A percentile compares a stretch with the other conserved stretches of the same genome.
Evolutionary conservation across 139 green algal species (phyloP).

Genomic region (Asterochloris sp.): DNA sequence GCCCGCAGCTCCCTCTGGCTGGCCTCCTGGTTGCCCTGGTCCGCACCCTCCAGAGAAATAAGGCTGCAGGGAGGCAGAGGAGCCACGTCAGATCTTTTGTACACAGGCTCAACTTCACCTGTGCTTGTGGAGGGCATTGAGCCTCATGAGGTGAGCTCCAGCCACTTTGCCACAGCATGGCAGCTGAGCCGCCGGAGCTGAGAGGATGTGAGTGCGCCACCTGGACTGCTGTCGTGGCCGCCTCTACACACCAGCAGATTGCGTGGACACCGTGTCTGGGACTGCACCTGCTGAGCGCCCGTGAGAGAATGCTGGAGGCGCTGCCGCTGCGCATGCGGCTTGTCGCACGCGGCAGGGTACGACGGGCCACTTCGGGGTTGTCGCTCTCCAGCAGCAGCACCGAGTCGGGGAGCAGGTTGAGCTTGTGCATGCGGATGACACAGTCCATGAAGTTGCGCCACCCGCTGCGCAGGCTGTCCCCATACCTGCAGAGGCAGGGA

Average conservation of each 20-base stretch:
- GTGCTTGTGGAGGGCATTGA: not conserved
- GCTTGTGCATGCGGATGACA: constrained; percentile 75
- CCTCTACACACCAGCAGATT: too few species aligned
- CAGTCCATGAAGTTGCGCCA: constrained; percentile 88
- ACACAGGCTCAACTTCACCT: not conserved
- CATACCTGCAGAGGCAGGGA: constrained; percentile 49
- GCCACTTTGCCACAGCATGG: not conserved
- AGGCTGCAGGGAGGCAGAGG: constrained; percentile 16
- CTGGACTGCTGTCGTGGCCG: too few species aligned
- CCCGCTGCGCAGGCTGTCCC: constrained; percentile 73
- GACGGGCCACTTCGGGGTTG: constrained; percentile 31
- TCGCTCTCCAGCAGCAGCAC: constrained; percentile 45
- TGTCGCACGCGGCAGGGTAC: constrained; percentile 17
- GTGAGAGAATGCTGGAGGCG: constrained; percentile 18
- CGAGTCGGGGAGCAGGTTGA: constrained; percentile 64
- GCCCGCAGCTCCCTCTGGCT: constrained; percentile 37
- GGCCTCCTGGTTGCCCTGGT: constrained; percentile 22
- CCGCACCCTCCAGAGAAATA: constrained; percentile 47
- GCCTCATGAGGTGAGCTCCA: not conserved
- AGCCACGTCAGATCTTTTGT: not conserved
- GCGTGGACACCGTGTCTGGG: too few species aligned
- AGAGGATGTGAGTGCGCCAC: too few species aligned
- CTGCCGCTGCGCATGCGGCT: constrained; percentile 9
- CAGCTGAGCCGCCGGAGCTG: not conserved
- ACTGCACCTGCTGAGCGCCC: constrained; percentile 24